These are phyloP conservation scores for Dictyophora rubrovolvata DNA, from an alignment of 768 basidiomycete genomes.

Conservation along the genomic window DNA sequence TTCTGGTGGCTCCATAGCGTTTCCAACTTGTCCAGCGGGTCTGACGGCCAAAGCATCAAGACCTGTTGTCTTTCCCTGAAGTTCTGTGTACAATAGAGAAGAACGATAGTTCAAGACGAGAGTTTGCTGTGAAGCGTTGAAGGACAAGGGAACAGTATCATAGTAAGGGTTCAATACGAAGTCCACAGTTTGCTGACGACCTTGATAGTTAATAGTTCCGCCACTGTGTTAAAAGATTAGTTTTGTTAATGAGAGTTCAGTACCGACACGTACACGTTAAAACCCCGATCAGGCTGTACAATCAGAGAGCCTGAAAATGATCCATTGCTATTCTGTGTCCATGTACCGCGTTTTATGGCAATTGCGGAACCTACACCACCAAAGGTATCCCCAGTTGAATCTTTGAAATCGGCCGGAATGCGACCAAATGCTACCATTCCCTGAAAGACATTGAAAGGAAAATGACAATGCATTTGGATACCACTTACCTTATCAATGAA, in stretches of 20 bases:
- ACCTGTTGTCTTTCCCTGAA: conserved; percentile 36
- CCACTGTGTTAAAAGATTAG: conserved; percentile 24
- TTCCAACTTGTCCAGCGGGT: conserved; percentile 20
- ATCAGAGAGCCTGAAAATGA: conserved; percentile 39
- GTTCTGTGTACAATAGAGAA: conserved; percentile 42
- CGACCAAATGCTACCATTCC: conserved; percentile 51
- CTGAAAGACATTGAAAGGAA: conserved; percentile 17
- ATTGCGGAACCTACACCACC: conserved; percentile 59
- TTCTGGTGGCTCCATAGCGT: conserved; percentile 32
- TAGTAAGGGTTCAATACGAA: conserved; percentile 53
- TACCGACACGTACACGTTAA: conserved; percentile 36
- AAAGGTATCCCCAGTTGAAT: conserved; percentile 49
- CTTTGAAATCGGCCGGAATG: conserved; percentile 47
- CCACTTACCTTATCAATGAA: conserved; percentile 32
- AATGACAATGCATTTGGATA: not conserved
- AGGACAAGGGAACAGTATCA: conserved; percentile 32
- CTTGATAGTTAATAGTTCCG: conserved; percentile 48
- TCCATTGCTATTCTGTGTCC: conserved; percentile 25
- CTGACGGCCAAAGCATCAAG: conserved; percentile 44
- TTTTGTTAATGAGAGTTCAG: not conserved
- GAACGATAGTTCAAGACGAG: conserved; percentile 39
- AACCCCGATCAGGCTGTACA: conserved; percentile 53
- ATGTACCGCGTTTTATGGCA: conserved; percentile 41
- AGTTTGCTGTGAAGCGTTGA: conserved; percentile 40
- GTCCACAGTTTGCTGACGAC: conserved; percentile 50